phyloP scores from a whole-genome alignment of 2,329 filamentous ascomycete genomes.

The Macrophomina pseudophaseolina region DNA sequence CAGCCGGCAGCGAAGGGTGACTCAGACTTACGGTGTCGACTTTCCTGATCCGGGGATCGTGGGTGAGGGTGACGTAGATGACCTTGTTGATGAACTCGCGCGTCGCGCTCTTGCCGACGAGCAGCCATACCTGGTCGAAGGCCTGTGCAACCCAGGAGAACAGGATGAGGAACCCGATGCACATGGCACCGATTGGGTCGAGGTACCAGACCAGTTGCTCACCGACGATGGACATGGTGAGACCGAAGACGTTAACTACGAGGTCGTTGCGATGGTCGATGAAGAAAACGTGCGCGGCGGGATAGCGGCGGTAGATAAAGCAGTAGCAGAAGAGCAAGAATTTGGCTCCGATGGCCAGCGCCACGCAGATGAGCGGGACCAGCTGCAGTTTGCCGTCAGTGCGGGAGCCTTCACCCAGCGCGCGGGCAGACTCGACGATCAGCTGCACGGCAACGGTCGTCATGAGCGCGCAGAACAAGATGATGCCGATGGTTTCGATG shows the following conservation, averaged over 20 bases:
- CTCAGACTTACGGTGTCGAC: constrained; percentile 56
- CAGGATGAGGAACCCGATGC: constrained; percentile 65
- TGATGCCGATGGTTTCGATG: constrained; percentile 68
- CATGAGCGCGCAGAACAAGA: constrained; percentile 70
- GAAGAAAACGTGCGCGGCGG: constrained; percentile 62
- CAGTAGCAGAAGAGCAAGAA: constrained; percentile 60
- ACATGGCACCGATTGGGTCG: constrained; percentile 65
- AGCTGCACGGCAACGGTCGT: constrained; percentile 69
- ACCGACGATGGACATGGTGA: constrained; percentile 62
- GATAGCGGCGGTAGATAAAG: constrained; percentile 58
- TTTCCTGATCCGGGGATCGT: constrained; percentile 60
- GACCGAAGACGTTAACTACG: constrained; percentile 60
- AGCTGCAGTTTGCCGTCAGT: constrained; percentile 55
- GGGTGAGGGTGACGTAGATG: constrained; percentile 61
- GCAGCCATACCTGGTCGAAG: constrained; percentile 65
- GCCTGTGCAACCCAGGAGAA: constrained; percentile 66
- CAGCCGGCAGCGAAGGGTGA: background rate
- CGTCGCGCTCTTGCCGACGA: constrained; percentile 67
- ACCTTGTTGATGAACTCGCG: constrained; percentile 62
- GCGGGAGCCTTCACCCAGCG: constrained; percentile 52
- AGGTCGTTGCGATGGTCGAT: constrained; percentile 65
- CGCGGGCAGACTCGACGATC: constrained; percentile 64
- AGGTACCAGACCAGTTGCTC: constrained; percentile 62
- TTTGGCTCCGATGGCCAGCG: constrained; percentile 61
- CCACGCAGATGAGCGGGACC: constrained; percentile 61